Base-by-base conservation (phyloP, 2,329 filamentous ascomycete species). In the Apiospora kogelbergensis region DNA sequence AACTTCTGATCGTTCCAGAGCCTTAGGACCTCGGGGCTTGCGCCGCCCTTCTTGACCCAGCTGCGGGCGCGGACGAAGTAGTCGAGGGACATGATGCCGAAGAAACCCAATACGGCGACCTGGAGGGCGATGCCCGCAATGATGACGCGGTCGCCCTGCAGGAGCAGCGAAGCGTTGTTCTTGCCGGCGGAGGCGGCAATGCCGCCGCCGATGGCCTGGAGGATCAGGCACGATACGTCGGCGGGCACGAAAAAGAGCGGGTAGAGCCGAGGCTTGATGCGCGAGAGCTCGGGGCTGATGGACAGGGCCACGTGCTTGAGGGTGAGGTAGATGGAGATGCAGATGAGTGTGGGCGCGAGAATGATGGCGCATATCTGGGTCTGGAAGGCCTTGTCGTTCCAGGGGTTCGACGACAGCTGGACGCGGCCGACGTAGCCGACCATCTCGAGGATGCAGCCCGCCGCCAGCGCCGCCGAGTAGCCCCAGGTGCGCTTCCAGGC, bases 271-370 rank as follows among this genome's bases (percentile, higher is more conserved):
- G 87, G 84, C 3, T 80, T 80, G 68, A 89, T 74, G 71, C 85
- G 84, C n/a, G 86, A 88, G 67, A 87, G 80, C 45, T 72, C 57
- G 10, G 86, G 83, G 77, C 80, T 82, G 70, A 88, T 80, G 63
- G 82, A 78, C 42, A 86, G 78, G 69, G 84, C 82, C 72, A 88
- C 78, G 81, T 90, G 88, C 77, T 89, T 89, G 70, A 91, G 84
- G 3, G 86, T 89, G 33, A 91, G 84, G 80, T 91, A 91, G 77
- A 91, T 86, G 74, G 83, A 85, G 72, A 88, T 87, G 78, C 88
- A 89, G 78, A 90, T 81, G 69, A 91, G 83, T 40, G 88, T 88
- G 2, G 86, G 86, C n/a, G 81, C 85, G 66, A 89, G 82, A 78
- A 89, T 86, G 79, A 89, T 87, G 78, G 83, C 81, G 78, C 84